Base-by-base conservation (phyloP, 1,284 basidiomycete genomes). In the Irpex rosettiformis region DNA sequence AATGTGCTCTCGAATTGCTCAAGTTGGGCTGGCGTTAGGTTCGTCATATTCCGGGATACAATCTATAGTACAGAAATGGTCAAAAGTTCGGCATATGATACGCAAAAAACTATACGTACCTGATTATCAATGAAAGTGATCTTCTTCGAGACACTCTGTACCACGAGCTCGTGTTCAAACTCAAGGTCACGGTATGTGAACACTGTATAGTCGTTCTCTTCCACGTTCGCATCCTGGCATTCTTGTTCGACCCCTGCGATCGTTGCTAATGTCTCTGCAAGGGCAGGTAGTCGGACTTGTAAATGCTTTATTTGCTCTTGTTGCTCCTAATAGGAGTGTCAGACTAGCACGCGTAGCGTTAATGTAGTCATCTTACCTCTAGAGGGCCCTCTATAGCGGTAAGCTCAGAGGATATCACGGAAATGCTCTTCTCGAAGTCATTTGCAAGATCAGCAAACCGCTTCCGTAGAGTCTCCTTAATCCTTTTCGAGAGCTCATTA, bases 1-100 rank as follows among this genome's bases (percentile, higher is more conserved):
- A 98, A 99, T 1, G 96, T 97, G 68, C 89, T 88, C 72, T 98
- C 96, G 65, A 98, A 98, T 70, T 98, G 96, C 72, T 98, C 96
- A 24, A 98, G 79, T 71, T 98, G 95, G 2, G 94, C 95, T 0
- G 97, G 95, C 0, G 96, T 97, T 62, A 98, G 75, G 69, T 95
- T 95, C 25, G 92, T 91, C 84, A 93, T 88, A 62, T 93, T 93
- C 51, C 91, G 81, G 4, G 96, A 96, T 0, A 98, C 91, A 67
- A 98, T 94, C 71, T 75, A 45, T 18, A 22, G 47, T n/a, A 5
- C 48, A 60, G 13, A 64, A 37, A 6, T 21, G 45, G n/a, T n/a
- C 21, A 24, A n/a, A 27, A 22, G 24, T n/a, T 16, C 11, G 59
- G 54, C 45, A 18, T 22, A 10, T 37, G 28, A 43, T 1, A 25